Percentiles rank a stretch among this genome's conserved stretches.
phyloP scores from a whole-genome alignment of 1,284 basidiomycete species.

The Waitea zeae region DNA sequence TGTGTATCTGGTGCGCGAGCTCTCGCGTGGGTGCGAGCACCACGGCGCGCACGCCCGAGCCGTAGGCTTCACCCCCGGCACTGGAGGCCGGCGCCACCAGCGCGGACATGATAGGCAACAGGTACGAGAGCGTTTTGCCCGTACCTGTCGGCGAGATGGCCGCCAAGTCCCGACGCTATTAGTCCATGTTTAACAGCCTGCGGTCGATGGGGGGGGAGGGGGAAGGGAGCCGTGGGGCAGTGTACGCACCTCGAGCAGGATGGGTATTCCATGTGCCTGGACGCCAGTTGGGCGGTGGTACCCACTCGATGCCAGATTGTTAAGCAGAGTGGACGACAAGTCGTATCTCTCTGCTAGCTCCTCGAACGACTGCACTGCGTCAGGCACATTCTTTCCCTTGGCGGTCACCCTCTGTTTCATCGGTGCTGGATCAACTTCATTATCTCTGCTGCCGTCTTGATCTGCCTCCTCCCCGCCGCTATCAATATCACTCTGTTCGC shows the following conservation, averaged over 20 bases:
- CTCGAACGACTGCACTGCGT: conserved; percentile 37
- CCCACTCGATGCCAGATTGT: conserved; percentile 41
- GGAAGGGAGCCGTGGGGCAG: conserved; percentile 15
- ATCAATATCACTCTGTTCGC: conserved; percentile 8
- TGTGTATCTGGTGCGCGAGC: conserved; percentile 91
- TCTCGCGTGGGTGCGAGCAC: conserved; percentile 90
- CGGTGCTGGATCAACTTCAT: conserved; percentile 14
- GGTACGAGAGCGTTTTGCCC: conserved; percentile 85
- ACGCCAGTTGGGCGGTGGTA: conserved; percentile 55
- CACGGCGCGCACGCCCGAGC: conserved; percentile 57
- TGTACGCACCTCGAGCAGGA: conserved; percentile 60
- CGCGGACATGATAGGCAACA: conserved; percentile 62
- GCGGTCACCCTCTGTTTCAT: conserved; percentile 44
- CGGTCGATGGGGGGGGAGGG: conserved; percentile 5
- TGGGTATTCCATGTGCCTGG: conserved; percentile 58
- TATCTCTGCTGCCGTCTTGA: no score
- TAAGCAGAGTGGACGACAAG: conserved; percentile 35
- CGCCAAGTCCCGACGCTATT: conserved; percentile 68
- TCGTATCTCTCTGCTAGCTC: conserved; percentile 36
- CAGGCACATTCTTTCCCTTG: conserved; percentile 52
- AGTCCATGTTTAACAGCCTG: conserved; percentile 24
- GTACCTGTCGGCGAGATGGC: conserved; percentile 92
- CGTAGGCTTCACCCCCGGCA: conserved; percentile 18
- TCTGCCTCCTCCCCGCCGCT: no score
- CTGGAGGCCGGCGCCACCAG: conserved; percentile 43